These are phyloP conservation scores for Tanacetum coccineum DNA, from an alignment of 129 eudicot genomes.

Conservation along the genomic window DNA sequence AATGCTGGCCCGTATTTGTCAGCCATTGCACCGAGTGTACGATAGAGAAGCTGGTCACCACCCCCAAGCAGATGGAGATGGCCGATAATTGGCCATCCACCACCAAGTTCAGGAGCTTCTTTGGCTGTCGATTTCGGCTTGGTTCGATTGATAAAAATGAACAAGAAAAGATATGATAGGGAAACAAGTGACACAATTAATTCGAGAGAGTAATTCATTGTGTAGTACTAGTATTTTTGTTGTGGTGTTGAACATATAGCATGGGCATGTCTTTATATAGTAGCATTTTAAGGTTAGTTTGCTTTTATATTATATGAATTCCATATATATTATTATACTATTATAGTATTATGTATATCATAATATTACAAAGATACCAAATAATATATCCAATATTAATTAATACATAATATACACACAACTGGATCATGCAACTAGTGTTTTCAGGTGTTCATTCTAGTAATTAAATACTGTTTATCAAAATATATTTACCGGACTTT, in stretches of 20 bases:
- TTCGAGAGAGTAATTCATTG: constrained; percentile 15
- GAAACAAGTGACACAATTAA: constrained; percentile 2
- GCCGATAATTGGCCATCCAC: constrained; percentile 42
- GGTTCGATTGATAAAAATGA: background rate
- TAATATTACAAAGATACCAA: too few species aligned
- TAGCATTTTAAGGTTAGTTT: background rate
- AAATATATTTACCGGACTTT: too few species aligned
- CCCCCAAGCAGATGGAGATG: constrained; percentile 29
- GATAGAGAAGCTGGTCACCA: constrained; percentile 25
- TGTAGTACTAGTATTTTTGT: background rate
- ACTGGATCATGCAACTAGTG: too few species aligned
- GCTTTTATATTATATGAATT: background rate
- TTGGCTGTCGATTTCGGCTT: constrained; percentile 1
- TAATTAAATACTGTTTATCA: too few species aligned
- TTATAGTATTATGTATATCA: too few species aligned
- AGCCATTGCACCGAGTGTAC: constrained; percentile 26
- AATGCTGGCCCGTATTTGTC: constrained; percentile 35
- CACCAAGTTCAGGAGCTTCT: constrained; percentile 19
- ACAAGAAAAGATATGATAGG: background rate
- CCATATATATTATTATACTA: too few species aligned
- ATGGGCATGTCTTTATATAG: background rate
- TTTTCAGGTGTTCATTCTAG: too few species aligned
- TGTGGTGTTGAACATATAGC: background rate
- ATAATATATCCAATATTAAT: too few species aligned
- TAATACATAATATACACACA: too few species aligned